A percentile compares a stretch with the other conserved stretches of the same genome.
phyloP scores from a whole-genome alignment of 2,329 filamentous ascomycete genomes.

The Botrytis elliptica region DNA sequence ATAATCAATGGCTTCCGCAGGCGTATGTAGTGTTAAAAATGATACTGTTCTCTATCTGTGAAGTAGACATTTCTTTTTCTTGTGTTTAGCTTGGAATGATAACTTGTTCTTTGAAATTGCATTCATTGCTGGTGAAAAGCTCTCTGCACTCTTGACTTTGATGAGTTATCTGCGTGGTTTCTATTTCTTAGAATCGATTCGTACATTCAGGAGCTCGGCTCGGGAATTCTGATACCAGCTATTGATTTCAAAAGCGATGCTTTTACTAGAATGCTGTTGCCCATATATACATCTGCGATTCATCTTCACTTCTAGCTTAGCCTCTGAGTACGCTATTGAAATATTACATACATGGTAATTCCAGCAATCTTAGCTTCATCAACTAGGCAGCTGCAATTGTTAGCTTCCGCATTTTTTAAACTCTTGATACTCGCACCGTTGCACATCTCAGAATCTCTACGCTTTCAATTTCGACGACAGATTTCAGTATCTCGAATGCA shows the following conservation, averaged over 20 bases:
- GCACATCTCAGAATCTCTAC: neutral
- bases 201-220: no score
- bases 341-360: neutral
- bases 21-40: neutral
- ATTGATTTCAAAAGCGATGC: neutral
- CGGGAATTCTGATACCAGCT: rapidly evolving
- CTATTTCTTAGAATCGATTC: no score
- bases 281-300: neutral
- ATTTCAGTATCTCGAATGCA: neutral
- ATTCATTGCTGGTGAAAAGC: neutral
- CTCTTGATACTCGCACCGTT: neutral
- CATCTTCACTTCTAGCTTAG: neutral
- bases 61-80: rapidly evolving
- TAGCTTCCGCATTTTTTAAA: neutral
- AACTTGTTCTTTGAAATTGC: neutral
- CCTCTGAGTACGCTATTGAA: neutral
- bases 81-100: neutral
- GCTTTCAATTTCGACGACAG: neutral
- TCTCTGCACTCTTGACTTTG: no score
- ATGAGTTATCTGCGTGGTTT: no score
- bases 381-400: neutral
- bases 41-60: neutral
- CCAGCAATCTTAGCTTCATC: neutral
- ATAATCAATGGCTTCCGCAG: no score
- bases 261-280: neutral